Evolutionary conservation across 805 yeast species (phyloP).

Genomic region (Schizosaccharomyces lindneri): DNA sequence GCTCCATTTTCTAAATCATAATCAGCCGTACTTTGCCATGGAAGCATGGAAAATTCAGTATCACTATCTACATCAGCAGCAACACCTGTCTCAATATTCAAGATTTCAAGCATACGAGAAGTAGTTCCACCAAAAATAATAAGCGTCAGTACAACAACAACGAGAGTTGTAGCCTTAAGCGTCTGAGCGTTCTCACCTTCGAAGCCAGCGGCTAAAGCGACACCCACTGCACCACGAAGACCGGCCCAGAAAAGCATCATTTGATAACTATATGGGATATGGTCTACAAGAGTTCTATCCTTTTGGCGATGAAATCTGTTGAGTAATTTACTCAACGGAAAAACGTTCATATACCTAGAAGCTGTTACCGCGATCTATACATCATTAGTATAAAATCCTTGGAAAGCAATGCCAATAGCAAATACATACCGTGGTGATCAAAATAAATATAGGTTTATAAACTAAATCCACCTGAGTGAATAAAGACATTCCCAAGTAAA

Average conservation of each 20-base stretch:
- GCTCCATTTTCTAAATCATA: slow-evolving; percentile 1
- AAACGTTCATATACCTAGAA: slow-evolving; percentile 92
- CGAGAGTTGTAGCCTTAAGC: slow-evolving; percentile 77
- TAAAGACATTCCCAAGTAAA: slow-evolving; percentile 75
- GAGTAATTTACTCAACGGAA: slow-evolving; percentile 67
- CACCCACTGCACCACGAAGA: slow-evolving; percentile 95
- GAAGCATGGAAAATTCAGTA: slow-evolving; percentile 75
- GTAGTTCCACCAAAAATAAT: slow-evolving; percentile 95
- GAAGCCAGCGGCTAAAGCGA: slow-evolving; percentile 89
- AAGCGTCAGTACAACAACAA: slow-evolving; percentile 88
- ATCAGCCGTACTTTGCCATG: not conserved
- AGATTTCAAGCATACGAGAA: slow-evolving; percentile 87
- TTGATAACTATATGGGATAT: slow-evolving; percentile 83
- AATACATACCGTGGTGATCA: slow-evolving; percentile 44
- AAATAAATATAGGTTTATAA: slow-evolving; percentile 77
- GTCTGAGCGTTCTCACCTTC: slow-evolving; percentile 84
- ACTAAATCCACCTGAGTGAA: slow-evolving; percentile 92
- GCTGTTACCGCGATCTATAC: slow-evolving; percentile 44
- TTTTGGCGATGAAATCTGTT: slow-evolving; percentile 53
- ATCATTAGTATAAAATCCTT: too few relatives aligned
- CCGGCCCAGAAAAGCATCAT: slow-evolving; percentile 99
- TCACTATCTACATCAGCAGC: slow-evolving; percentile 57
- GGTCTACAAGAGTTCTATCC: slow-evolving; percentile 41
- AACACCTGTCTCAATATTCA: slow-evolving; percentile 81
- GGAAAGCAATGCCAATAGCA: not conserved